phyloP scores from a whole-genome alignment of 2,329 filamentous ascomycete genomes.

The Byssochlamys sp. region DNA sequence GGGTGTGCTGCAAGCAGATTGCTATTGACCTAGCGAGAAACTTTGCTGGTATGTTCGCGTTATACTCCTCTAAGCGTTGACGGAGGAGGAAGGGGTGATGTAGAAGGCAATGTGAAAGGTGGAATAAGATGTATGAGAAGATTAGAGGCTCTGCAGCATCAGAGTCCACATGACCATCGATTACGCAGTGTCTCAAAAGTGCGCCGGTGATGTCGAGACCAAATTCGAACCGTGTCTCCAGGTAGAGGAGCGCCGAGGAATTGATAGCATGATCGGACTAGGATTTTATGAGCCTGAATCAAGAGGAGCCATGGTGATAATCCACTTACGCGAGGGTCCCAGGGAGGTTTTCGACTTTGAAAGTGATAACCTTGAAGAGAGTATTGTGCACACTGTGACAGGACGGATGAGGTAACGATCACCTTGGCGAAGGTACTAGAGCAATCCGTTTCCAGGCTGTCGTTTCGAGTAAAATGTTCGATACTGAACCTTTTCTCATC shows the following conservation, averaged over 20 bases:
- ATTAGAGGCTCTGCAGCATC: conserved; percentile 16
- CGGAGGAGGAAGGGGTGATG: conserved; percentile 28
- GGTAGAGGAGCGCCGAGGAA: not conserved
- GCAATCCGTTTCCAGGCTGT: not conserved
- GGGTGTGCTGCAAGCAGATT: not conserved
- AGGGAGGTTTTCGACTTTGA: not conserved
- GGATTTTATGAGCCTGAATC: not conserved
- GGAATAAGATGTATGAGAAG: conserved; percentile 25
- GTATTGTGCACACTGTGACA: not conserved
- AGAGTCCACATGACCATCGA: conserved; percentile 10
- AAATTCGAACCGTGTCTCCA: not conserved
- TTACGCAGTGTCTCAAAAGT: not conserved
- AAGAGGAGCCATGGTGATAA: not conserved
- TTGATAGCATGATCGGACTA: not conserved
- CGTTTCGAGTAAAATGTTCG: not conserved
- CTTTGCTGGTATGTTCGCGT: not conserved
- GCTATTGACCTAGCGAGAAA: not conserved
- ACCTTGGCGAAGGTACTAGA: not conserved
- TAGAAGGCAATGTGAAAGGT: conserved; percentile 27
- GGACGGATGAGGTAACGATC: not conserved
- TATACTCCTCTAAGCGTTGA: not conserved
- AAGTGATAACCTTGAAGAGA: not conserved
- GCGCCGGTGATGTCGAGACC: conserved; percentile 4
- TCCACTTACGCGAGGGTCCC: not conserved
- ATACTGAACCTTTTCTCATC: not conserved